Conservation (phyloP, 805 yeast species). For the Maudiozyma bulderi region DNA sequence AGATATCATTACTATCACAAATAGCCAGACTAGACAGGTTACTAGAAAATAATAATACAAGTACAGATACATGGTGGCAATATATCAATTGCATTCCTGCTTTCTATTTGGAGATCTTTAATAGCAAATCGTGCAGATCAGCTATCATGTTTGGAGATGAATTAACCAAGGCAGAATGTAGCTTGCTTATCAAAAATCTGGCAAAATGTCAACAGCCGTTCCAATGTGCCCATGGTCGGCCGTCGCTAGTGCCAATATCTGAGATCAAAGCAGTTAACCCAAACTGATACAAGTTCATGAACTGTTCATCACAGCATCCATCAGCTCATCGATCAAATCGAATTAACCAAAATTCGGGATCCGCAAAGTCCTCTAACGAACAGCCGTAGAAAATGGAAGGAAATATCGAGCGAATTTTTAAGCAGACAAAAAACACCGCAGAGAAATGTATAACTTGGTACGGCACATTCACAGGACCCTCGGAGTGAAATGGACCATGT, state of each 20-base stretch:
- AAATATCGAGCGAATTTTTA: no score
- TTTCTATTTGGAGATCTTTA: constrained; percentile 40
- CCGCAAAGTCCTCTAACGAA: no score
- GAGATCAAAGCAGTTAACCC: not conserved
- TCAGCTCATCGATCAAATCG: no score
- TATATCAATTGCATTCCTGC: constrained; percentile 39
- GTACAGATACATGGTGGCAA: constrained; percentile 31
- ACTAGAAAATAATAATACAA: not conserved
- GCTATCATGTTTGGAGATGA: constrained; percentile 65
- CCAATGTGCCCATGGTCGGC: constrained; percentile 82
- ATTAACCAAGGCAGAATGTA: constrained; percentile 37
- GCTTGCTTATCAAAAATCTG: constrained; percentile 34
- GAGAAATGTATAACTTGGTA: no score
- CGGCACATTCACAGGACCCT: no score
- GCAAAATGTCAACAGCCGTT: constrained; percentile 50
- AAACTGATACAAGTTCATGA: no score
- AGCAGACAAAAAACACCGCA: no score
- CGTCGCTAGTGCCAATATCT: constrained; percentile 35
- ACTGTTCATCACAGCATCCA: no score
- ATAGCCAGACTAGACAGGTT: not conserved
- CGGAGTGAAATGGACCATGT: no score
- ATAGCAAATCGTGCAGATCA: constrained; percentile 55
- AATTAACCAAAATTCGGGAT: no score
- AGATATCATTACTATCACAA: constrained; percentile 4
- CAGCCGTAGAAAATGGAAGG: no score